Evolutionary conservation across 1,139 yeast species (phyloP), one percentile per base, ranked within the genome.

Genomic region (Scheffersomyces parashehatae): DNA sequence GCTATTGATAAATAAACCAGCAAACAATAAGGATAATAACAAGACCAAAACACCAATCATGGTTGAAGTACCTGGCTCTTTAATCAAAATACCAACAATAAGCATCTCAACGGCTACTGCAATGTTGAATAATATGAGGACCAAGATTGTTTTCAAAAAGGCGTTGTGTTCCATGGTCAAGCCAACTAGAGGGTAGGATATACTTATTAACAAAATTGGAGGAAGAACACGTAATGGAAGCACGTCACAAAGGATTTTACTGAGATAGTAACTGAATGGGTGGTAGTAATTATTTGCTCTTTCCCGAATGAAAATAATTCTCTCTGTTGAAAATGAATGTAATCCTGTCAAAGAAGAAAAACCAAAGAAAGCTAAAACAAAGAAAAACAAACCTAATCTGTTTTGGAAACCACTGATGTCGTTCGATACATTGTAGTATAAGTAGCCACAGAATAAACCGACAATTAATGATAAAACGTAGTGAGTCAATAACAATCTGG

Each of bases 321-420:
- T 75, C 62, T 93, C 99, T 46, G 82, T 77, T 0, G 96, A 83
- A 63, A 93, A 93, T 2, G 96, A 81, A 56, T 89, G 91, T 43
- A 93, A 72, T 0, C 97, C 96, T 0, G 98, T 93, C 58, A 93
- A 75, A 0, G 98, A 85, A 1, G 96, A 85, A 62, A 93, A 93
- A 0, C 99, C 99, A 69, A 93, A 91, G 57, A 91, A 78, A 3
- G 98, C 89, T 51, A 93, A 73, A 43, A 91, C 68, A 63, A 91
- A 91, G 73, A 93, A 91, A 65, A 93, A 93, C 48, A 93, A 72
- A 0, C 99, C 99, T 51, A 93, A 73, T 56, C 99, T 79, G 65
- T 93, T 93, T 63, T 93, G 99, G 73, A 93, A 93, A 0, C 99
- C 99, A 58, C 96, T 83, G 46, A 93, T 91, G 63, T 93, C 97